Percentiles rank a stretch among this genome's conserved stretches.
Conservation (phyloP, 495 filamentous ascomycete genomes). For the Talaromyces thailandensis region DNA sequence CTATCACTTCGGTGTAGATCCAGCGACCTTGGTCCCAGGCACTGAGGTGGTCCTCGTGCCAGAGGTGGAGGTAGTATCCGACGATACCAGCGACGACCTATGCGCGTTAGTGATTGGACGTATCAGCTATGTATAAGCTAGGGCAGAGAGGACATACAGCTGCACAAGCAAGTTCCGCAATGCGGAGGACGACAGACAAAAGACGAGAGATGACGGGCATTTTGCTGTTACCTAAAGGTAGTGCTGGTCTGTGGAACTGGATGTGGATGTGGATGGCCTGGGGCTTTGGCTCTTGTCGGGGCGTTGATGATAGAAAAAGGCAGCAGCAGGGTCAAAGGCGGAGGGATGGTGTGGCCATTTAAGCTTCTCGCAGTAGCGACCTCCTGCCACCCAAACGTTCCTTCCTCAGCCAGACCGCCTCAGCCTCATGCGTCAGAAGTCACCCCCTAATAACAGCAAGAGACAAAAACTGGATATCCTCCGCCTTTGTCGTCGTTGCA, state of each 20-base stretch:
- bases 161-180: constrained; percentile 32
- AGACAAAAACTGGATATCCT: neutral
- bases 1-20: constrained; percentile 55
- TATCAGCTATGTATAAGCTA: neutral
- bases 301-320: neutral
- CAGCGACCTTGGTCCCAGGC: constrained; percentile 38
- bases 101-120: neutral
- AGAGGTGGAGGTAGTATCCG: constrained; percentile 40
- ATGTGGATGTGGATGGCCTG: neutral
- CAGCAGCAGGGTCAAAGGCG: neutral
- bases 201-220: constrained; percentile 44
- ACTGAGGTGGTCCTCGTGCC: constrained; percentile 14
- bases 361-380: neutral
- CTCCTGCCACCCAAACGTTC: too few species aligned
- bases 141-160: constrained; percentile 19
- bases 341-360: neutral
- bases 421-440: constrained; percentile 1
- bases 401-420: neutral
- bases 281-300: neutral
- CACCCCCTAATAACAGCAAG: too few species aligned
- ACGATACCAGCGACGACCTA: constrained; percentile 50
- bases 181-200: constrained; percentile 38
- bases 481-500: neutral
- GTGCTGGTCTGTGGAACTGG: neutral
- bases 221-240: constrained; percentile 12